Evolutionary conservation across 257 asterid species (phyloP), one percentile per base, ranked within the genome.

Genomic region (Parsonsia alboflavescens): DNA sequence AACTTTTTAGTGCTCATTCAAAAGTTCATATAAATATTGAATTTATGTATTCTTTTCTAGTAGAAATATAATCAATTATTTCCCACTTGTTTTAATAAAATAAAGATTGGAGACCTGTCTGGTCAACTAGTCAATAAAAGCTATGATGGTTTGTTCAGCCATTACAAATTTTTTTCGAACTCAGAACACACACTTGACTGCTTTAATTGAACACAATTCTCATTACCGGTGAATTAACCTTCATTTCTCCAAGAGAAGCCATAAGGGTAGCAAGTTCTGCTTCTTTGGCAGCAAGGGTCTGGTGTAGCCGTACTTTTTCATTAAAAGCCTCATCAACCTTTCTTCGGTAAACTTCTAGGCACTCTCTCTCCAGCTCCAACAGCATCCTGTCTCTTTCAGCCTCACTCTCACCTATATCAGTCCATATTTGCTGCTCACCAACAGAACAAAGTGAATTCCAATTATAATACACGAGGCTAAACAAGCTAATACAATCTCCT

Each of bases 261-360:
- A 85, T 82, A 24, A 94, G 93, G 75, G 89, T 90, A 21, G 96
- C 90, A 61, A 92, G 83, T 86, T 94, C 99, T 42, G 99, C 97
- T 83, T 94, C 99, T 82, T 83, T 89, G 75, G 98, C 89, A 59
- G 91, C 97, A 73, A 94, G 87, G 71, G 88, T 80, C 59, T 94
- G 99, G 82, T 89, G 91, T 79, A 94, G 96, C 63, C 88, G 87
- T 46, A 96, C 90, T 79, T 88, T 92, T 13, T 85, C 80, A 69
- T 88, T 89, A 44, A 91, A 89, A 63, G 98, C 92, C 82, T 94
- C 98, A 26, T 94, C 97, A 71, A 90, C 93, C 79, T 88, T 94
- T 81, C 92, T 87, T 82, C 91, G 77, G 73, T 94, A 92, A 76
- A 94, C 89, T 80, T 90, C 86, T 77, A 86, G 83, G 84, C 99